A percentile compares a stretch with the other conserved stretches of the same genome.
These are phyloP conservation scores for Syzygium syzygioides DNA, from an alignment of 441 rosid species.

Conservation along the genomic window DNA sequence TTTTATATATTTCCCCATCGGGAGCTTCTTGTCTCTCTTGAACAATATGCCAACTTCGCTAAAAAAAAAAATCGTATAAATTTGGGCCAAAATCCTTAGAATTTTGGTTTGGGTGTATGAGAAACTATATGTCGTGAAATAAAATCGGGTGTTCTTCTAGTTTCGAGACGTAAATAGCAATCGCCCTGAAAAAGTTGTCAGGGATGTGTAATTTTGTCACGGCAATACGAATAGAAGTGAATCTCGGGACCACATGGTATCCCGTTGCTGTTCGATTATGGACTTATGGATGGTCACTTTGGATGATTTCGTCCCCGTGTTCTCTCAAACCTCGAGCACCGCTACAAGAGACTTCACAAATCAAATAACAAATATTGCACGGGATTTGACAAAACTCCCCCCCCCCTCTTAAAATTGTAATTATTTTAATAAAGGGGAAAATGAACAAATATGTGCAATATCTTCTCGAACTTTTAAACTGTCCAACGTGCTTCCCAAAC, in stretches of 20 bases:
- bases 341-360: accelerated
- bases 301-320: background rate
- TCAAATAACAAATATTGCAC: background rate
- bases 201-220: no score
- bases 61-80: background rate
- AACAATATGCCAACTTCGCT: background rate
- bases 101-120: background rate
- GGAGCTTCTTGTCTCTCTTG: background rate
- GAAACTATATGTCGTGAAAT: background rate
- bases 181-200: background rate
- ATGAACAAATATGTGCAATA: no score
- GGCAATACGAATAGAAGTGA: background rate
- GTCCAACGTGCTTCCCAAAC: accelerated
- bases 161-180: background rate
- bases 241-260: no score
- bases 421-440: no score
- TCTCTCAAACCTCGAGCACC: accelerated
- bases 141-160: background rate
- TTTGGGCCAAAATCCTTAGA: background rate
- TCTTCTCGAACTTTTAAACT: no score
- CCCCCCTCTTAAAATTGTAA: no score
- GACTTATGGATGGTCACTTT: background rate
- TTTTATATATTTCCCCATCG: background rate
- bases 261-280: background rate
- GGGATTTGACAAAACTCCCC: no score